Evolutionary conservation across 2,329 filamentous ascomycete species (phyloP), one percentile per base, ranked within the genome.

Genomic region (Fragosphaeria purpurea): DNA sequence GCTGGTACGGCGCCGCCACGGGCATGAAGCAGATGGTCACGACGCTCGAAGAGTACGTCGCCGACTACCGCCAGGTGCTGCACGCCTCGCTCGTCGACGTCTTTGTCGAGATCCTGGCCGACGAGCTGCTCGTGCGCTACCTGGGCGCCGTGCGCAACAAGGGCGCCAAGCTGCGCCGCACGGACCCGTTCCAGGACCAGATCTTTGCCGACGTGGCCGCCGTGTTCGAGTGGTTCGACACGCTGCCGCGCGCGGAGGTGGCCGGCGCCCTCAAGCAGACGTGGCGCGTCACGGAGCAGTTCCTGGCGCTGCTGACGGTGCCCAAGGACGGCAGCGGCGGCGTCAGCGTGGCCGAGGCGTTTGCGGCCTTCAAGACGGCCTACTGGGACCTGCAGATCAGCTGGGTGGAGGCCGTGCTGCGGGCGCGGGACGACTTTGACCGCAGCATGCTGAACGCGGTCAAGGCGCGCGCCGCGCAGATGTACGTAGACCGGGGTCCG

Each of bases 351-450:
- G 81, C 88, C 12, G 80, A 86, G 47, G 82, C 87, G 1, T 97
- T 95, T 62, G 85, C 85, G 59, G 71, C 73, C 5, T 91, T 98
- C 71, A 97, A 96, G 74, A 72, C 69, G 40, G 76, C 80, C 44
- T 96, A 95, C 67, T 95, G 91, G 87, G 93, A 98, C 68, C 72
- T 97, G 63, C 88, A 94, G 66, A 83, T 97, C 53, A 85, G 83
- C 44, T 98, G 93, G 93, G 89, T 98, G 7, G 94, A 98, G 73
- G 85, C 87, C 6, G 91, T 95, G 45, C 64, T 98, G 56, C 78
- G 90, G 58, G 76, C 82, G 2, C 76, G 94, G 58, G 93, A 98
- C 66, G 93, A 98, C 70, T 97, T 95, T 69, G 93, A 97, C 67
- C 76, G 91, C 58, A 78, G 80, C 53, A 88, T 97, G 86, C 67